phyloP scores from a whole-genome alignment of 805 yeast species.

The Metschnikowia peoriensis region DNA sequence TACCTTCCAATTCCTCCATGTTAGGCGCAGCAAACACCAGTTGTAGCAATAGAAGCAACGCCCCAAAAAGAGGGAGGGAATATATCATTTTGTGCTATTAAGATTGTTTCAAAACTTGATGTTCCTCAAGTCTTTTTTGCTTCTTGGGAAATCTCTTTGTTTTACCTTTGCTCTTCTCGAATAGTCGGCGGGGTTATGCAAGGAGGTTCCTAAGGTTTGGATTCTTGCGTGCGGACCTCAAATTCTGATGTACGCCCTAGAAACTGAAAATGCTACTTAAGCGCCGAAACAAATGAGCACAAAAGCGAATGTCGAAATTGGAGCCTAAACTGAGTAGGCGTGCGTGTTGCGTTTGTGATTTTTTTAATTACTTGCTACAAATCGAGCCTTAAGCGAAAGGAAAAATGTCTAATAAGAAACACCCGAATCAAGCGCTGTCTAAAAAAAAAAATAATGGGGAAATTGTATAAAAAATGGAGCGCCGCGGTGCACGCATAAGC shows the following conservation, averaged over 20 bases:
- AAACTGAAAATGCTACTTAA: neutral
- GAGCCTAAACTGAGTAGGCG: too few species aligned
- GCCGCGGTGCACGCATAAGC: neutral
- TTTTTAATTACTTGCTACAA: too few species aligned
- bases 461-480: neutral
- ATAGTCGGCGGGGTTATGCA: neutral
- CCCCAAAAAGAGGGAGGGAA: neutral
- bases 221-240: neutral
- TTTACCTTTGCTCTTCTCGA: too few species aligned
- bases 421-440: neutral
- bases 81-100: neutral
- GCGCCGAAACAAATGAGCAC: neutral
- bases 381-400: neutral
- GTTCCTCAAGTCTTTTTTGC: neutral
- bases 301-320: neutral
- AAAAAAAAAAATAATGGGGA: neutral
- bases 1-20: slow-evolving; percentile 63
- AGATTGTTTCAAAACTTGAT: neutral
- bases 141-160: too few species aligned
- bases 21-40: slow-evolving; percentile 31
- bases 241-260: neutral
- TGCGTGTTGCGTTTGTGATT: too few species aligned
- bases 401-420: neutral
- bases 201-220: neutral
- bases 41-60: slow-evolving; percentile 8